Evolutionary conservation across 2,329 filamentous ascomycete genomes (phyloP), one percentile per base, ranked within the genome.

Genomic region (Tolypocladium endophyticum): DNA sequence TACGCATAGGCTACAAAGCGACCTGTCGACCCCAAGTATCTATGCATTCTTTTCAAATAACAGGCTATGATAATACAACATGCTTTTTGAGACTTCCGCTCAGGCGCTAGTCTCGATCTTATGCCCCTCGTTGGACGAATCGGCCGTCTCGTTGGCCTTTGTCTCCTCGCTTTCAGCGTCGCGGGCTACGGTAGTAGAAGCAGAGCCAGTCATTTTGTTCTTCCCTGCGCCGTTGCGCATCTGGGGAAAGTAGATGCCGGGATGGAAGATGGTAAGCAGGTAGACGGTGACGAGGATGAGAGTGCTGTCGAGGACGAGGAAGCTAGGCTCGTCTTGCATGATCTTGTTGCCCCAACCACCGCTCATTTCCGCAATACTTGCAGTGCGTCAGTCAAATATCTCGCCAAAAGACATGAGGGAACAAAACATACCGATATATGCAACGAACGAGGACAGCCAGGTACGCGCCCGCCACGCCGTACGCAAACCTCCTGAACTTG

Each of bases 341-440:
- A 87, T 81, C 20, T 75, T 67, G 71, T 84, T 86, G 12, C 81
- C 81, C 83, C 84, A 87, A 25, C 85, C 84, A 33, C 82, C 81
- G 2, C 81, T 79, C 82, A 87, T 85, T 68, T 87, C 84, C 1
- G 79, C 81, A 58, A 87, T 81, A 65, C 82, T 84, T 30, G 43
- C 30, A 18, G 16, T 9, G 28, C 4, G 28, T 52, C 12, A n/a
- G 47, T 30, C 25, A 1, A 20, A 20, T 8, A 5, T 3, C 45
- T 18, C 14, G 1, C 5, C 16, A 20, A 12, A 20, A 3, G 2
- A 36, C 35, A 36, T 7, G 2, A 18, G 16, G 45, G 5, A 50
- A 20, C 14, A 14, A 20, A 9, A 20, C 47, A 1, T 52, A 81
- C 78, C 81, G 77, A 69, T 83, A 83, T 55, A 83, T 77, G 67